Conservation (phyloP, 192 early-diverging fungal species). For the Coemansia sp. region DNA sequence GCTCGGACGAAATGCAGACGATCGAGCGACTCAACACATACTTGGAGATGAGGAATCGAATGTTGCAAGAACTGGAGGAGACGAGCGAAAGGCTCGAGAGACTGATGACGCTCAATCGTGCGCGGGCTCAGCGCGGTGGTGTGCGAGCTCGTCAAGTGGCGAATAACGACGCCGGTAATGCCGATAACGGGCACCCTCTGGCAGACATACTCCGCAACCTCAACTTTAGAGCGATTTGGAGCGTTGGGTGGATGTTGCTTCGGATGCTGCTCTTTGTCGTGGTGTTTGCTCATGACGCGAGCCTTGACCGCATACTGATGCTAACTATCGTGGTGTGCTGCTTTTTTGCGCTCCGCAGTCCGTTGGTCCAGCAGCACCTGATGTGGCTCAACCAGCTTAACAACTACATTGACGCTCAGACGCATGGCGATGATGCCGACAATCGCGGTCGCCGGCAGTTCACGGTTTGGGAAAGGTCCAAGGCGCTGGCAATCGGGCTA, state of each 20-base stretch:
- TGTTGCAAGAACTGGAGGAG: constrained; percentile 6
- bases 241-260: constrained; percentile 33
- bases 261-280: constrained; percentile 39
- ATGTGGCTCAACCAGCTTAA: constrained; percentile 15
- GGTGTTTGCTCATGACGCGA: constrained; percentile 43
- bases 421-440: not conserved
- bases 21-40: not conserved
- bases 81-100: not conserved
- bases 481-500: constrained; percentile 43
- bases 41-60: not conserved
- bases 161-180: not conserved
- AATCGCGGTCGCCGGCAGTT: constrained; percentile 12
- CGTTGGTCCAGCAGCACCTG: constrained; percentile 26
- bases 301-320: constrained; percentile 31
- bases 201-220: constrained; percentile 27
- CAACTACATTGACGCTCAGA: constrained; percentile 4
- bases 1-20: not conserved
- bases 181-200: constrained; percentile 7
- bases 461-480: constrained; percentile 35
- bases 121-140: not conserved
- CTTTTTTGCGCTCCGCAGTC: constrained; percentile 24
- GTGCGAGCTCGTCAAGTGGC: not conserved
- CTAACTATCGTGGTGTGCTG: constrained; percentile 14
- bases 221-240: constrained; percentile 38
- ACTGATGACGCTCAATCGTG: constrained; percentile 5